Evolutionary conservation across 2,329 filamentous ascomycete species (phyloP).

Genomic region (Saccharata proteae): DNA sequence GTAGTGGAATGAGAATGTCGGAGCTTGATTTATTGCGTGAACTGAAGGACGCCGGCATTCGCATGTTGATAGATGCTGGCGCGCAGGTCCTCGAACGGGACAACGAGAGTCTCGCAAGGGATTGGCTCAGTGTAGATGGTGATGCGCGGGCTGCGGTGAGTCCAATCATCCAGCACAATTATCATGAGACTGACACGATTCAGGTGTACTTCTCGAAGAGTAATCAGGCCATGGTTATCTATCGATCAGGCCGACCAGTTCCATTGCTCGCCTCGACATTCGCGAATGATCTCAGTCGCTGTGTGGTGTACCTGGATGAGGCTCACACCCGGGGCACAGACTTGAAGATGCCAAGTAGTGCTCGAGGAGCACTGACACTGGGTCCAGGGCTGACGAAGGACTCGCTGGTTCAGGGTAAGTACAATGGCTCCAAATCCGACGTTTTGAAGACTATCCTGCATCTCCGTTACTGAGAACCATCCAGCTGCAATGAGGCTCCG

Average conservation of each 20-base stretch:
- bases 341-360: slow-evolving; percentile 38
- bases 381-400: slow-evolving; percentile 48
- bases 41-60: slow-evolving; percentile 29
- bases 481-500: slow-evolving; percentile 54
- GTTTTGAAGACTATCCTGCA: no score
- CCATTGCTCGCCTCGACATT: slow-evolving; percentile 44
- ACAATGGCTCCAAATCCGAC: background rate
- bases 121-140: slow-evolving; percentile 39
- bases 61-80: slow-evolving; percentile 51
- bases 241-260: slow-evolving; percentile 22
- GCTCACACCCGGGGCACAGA: slow-evolving; percentile 51
- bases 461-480: slow-evolving; percentile 9
- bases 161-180: no score
- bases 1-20: slow-evolving; percentile 25
- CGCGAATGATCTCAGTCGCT: slow-evolving; percentile 38
- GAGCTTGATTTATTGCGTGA: slow-evolving; percentile 35
- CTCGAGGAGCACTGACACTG: slow-evolving; percentile 43
- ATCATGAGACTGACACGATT: background rate
- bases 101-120: slow-evolving; percentile 37
- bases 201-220: slow-evolving; percentile 42
- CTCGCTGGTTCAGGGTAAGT: slow-evolving; percentile 45
- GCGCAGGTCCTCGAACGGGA: slow-evolving; percentile 52
- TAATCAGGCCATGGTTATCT: slow-evolving; percentile 35
- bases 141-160: slow-evolving; percentile 36
- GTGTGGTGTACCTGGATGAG: slow-evolving; percentile 49